These are phyloP conservation scores for Knoxdaviesia capensis DNA, from an alignment of 2,329 filamentous ascomycete genomes.

Conservation along the genomic window DNA sequence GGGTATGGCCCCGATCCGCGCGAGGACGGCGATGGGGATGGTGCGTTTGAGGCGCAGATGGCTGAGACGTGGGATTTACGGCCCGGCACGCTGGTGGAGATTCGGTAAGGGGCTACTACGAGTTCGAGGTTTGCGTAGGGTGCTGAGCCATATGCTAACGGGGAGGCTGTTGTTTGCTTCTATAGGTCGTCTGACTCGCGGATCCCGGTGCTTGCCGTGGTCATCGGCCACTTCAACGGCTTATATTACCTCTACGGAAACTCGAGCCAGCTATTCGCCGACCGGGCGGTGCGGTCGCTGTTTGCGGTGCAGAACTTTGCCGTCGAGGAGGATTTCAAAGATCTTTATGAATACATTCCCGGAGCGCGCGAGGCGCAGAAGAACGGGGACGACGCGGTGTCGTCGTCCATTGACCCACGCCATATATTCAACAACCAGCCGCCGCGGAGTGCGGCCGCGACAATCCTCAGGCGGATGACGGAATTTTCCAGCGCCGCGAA, in stretches of 20 bases:
- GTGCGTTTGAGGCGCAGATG: background rate
- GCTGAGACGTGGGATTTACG: background rate
- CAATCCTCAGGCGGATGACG: constrained; percentile 25
- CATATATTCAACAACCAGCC: constrained; percentile 15
- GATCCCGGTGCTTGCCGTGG: constrained; percentile 28
- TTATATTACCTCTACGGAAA: constrained; percentile 33
- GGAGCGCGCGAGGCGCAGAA: constrained; percentile 1
- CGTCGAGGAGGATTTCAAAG: constrained; percentile 17
- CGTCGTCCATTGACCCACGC: no score
- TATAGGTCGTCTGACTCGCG: constrained; percentile 17
- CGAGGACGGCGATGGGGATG: background rate
- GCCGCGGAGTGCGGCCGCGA: constrained; percentile 21
- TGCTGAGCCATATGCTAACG: background rate
- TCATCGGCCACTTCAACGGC: constrained; percentile 28
- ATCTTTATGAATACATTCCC: constrained; percentile 9
- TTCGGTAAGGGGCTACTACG: background rate
- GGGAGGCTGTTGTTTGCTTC: background rate
- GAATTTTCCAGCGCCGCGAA: constrained; percentile 22
- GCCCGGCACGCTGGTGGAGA: constrained; percentile 4
- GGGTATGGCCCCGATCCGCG: background rate
- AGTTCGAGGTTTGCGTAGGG: background rate
- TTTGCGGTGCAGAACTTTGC: constrained; percentile 31
- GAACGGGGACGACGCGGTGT: constrained; percentile 5
- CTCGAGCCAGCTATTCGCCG: constrained; percentile 27
- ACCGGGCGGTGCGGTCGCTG: constrained; percentile 19